Evolutionary conservation across 441 rosid genomes (phyloP).

Genomic region (Adansonia madagascariensis): DNA sequence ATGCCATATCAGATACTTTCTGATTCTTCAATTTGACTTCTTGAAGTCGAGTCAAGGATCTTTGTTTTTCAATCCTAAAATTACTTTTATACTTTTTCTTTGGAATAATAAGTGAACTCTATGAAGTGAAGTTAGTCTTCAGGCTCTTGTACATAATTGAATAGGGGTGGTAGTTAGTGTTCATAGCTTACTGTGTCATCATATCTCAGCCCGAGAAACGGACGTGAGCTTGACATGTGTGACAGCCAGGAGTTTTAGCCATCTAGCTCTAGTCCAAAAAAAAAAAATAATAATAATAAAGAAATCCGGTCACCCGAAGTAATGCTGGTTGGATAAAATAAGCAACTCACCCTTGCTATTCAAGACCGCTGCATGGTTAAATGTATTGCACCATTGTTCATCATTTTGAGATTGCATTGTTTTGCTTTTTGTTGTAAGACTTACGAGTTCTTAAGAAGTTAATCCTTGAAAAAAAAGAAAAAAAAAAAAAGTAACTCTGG

Average conservation of each 20-base stretch:
- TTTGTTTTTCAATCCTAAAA: neutral
- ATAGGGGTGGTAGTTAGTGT: neutral
- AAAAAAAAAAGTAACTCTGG: neutral
- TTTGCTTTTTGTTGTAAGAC: neutral
- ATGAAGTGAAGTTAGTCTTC: neutral
- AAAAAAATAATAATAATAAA: neutral
- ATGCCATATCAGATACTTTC: neutral
- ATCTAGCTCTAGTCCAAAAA: neutral
- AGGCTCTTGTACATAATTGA: neutral
- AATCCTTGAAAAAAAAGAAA: neutral
- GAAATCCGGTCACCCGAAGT: neutral
- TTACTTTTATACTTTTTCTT: neutral
- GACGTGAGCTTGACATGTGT: neutral
- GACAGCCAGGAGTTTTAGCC: neutral
- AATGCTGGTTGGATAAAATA: neutral
- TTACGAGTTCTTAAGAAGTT: neutral
- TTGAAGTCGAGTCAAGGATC: neutral
- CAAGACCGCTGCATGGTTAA: neutral
- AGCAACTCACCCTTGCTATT: neutral
- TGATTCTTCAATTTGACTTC: neutral
- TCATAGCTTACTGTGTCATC: neutral
- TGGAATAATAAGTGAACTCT: neutral
- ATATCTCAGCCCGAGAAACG: neutral
- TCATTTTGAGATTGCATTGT: neutral
- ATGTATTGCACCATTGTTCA: neutral